These are phyloP conservation scores for Daldinia sp. DNA, from an alignment of 2,329 filamentous ascomycete genomes.

Conservation along the genomic window DNA sequence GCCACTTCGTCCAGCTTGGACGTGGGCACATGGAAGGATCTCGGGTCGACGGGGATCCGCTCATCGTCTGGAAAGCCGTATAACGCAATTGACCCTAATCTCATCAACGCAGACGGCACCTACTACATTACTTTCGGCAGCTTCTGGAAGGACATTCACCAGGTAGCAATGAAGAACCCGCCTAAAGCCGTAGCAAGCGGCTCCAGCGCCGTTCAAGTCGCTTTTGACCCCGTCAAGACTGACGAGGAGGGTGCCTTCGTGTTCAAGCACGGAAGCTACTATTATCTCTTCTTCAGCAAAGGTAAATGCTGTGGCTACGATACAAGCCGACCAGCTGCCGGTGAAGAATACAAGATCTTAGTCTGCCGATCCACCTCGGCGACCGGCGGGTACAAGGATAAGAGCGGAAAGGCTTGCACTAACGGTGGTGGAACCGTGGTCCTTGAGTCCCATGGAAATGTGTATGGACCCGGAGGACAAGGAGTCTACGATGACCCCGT, in stretches of 20 bases:
- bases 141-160: conserved; percentile 76
- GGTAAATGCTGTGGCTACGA: conserved; percentile 71
- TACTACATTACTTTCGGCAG: conserved; percentile 73
- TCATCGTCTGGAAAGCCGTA: conserved; percentile 59
- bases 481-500: conserved; percentile 53
- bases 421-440: conserved; percentile 69
- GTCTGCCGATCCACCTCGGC: conserved; percentile 67
- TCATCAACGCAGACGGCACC: conserved; percentile 57
- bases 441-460: conserved; percentile 67
- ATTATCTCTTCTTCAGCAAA: conserved; percentile 71
- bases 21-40: conserved; percentile 70
- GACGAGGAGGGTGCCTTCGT: conserved; percentile 67
- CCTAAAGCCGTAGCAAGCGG: conserved; percentile 65
- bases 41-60: conserved; percentile 65
- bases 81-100: conserved; percentile 71
- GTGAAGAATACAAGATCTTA: conserved; percentile 71
- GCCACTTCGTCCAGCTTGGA: conserved; percentile 62
- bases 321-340: conserved; percentile 60
- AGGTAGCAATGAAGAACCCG: conserved; percentile 57
- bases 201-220: conserved; percentile 59
- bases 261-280: conserved; percentile 66
- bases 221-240: conserved; percentile 63
- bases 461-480: conserved; percentile 76
- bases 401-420: conserved; percentile 44
- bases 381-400: conserved; percentile 60